These are phyloP conservation scores for Verticillium dahliae DNA, from an alignment of 2,329 filamentous ascomycete genomes.

Conservation along the genomic window DNA sequence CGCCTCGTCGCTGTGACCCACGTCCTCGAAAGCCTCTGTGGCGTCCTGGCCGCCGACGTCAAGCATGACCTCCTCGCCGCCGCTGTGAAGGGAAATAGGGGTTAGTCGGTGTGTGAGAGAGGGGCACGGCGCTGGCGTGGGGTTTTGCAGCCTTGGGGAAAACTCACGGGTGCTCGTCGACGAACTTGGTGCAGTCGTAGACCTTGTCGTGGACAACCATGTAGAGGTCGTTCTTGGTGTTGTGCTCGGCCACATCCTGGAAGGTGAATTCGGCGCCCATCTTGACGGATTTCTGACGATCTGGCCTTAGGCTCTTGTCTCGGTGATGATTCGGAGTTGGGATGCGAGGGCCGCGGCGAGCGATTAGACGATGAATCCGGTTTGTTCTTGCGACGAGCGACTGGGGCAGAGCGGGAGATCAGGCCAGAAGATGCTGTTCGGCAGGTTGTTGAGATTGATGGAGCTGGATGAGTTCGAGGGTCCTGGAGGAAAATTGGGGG, in stretches of 20 bases:
- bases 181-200: conserved; percentile 82
- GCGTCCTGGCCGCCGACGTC: conserved; percentile 94
- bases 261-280: conserved; percentile 56
- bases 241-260: conserved; percentile 77
- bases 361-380: not conserved
- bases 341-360: not conserved
- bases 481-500: conserved; percentile 7
- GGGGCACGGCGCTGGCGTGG: not conserved
- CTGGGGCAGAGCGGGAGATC: not conserved
- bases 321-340: not conserved
- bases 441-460: conserved; percentile 11
- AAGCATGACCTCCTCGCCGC: conserved; percentile 96
- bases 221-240: conserved; percentile 89
- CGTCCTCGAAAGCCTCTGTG: conserved; percentile 97
- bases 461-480: not conserved
- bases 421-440: conserved; percentile 5
- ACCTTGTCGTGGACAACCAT: conserved; percentile 94
- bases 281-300: conserved; percentile 7
- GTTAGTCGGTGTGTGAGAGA: not conserved
- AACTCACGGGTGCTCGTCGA: conserved; percentile 91
- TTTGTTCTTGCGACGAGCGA: not conserved
- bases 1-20: conserved; percentile 97
- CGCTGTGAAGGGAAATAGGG: conserved; percentile 44
- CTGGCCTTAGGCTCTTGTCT: not conserved
- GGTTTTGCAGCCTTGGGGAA: not conserved